Evolutionary conservation across 2,329 filamentous ascomycete genomes (phyloP).

Genomic region (Colletotrichum scovillei): DNA sequence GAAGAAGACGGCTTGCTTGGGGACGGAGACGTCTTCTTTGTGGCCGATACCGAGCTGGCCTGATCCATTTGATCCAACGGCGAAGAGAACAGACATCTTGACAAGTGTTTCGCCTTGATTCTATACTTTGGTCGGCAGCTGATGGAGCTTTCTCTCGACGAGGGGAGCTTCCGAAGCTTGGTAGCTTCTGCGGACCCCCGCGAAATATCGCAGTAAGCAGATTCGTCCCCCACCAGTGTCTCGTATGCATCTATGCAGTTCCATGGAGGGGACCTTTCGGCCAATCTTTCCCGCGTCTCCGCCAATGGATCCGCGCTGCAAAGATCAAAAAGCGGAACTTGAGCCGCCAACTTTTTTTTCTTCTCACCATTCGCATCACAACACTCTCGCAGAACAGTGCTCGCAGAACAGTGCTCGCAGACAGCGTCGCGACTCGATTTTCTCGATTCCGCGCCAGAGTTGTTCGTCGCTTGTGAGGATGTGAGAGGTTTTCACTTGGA

Average conservation of each 20-base stretch:
- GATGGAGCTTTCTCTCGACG: too few relatives aligned
- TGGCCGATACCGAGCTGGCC: slow-evolving; percentile 80
- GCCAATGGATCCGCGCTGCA: background rate
- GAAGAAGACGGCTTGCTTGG: slow-evolving; percentile 70
- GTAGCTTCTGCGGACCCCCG: too few relatives aligned
- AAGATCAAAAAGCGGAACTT: slow-evolving; percentile 35
- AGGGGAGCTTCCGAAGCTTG: too few relatives aligned
- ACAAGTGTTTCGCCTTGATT: too few relatives aligned
- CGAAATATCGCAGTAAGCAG: slow-evolving; percentile 21
- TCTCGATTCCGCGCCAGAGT: background rate
- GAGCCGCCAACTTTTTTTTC: background rate
- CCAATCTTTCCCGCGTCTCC: slow-evolving; percentile 35
- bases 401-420: slow-evolving; percentile 3
- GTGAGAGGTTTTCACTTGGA: slow-evolving; percentile 33
- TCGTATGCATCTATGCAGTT: slow-evolving; percentile 24
- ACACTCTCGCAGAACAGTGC: background rate
- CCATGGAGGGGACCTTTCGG: slow-evolving; percentile 22
- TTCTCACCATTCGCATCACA: slow-evolving; percentile 5
- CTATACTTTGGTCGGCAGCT: too few relatives aligned
- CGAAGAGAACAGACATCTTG: slow-evolving; percentile 70
- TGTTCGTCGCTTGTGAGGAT: slow-evolving; percentile 31
- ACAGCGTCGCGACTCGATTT: slow-evolving; percentile 4
- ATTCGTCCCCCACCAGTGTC: slow-evolving; percentile 34
- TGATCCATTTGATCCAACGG: slow-evolving; percentile 81
- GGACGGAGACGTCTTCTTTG: slow-evolving; percentile 75